A percentile compares a stretch with the other conserved stretches of the same genome.
These are phyloP conservation scores for Pythium coloratum DNA, from an alignment of 352 stramenopile genomes.

Conservation along the genomic window DNA sequence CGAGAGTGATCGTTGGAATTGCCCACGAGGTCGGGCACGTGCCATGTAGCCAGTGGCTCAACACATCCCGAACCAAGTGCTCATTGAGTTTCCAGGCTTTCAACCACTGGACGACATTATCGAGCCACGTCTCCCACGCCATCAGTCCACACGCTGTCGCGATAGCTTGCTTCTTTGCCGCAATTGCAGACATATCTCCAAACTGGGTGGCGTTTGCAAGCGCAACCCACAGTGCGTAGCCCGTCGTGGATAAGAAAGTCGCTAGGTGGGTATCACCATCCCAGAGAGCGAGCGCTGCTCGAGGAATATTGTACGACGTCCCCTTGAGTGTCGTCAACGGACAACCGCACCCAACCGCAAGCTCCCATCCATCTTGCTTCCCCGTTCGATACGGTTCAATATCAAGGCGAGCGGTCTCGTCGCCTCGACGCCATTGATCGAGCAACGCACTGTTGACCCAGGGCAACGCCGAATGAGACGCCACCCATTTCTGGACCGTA, in stretches of 20 bases:
- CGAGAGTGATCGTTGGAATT: slow-evolving; percentile 21
- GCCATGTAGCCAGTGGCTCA: slow-evolving; percentile 66
- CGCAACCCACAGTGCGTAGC: slow-evolving; percentile 44
- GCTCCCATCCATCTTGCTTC: slow-evolving; percentile 48
- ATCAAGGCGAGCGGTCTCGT: slow-evolving; percentile 32
- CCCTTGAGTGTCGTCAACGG: slow-evolving; percentile 35
- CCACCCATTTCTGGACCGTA: slow-evolving; percentile 42
- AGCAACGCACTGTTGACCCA: slow-evolving; percentile 53
- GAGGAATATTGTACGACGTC: slow-evolving; percentile 48
- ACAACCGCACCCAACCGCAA: slow-evolving; percentile 45
- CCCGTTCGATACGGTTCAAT: slow-evolving; percentile 63
- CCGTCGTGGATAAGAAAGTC: slow-evolving; percentile 44
- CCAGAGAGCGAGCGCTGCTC: slow-evolving; percentile 48
- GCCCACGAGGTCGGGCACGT: slow-evolving; percentile 47
- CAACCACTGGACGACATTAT: slow-evolving; percentile 55
- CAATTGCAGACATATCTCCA: not conserved
- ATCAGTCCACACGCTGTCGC: slow-evolving; percentile 22
- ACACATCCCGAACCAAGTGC: slow-evolving; percentile 52
- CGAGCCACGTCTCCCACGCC: slow-evolving; percentile 43
- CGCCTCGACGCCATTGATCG: slow-evolving; percentile 68
- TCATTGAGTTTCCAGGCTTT: slow-evolving; percentile 51
- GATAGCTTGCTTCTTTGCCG: slow-evolving; percentile 26
- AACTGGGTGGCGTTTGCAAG: slow-evolving; percentile 29
- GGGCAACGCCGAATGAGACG: slow-evolving; percentile 10
- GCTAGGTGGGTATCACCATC: slow-evolving; percentile 26